Evolutionary conservation across 768 basidiomycete genomes (phyloP), one percentile per base, ranked within the genome.

Genomic region (Russula earlei): DNA sequence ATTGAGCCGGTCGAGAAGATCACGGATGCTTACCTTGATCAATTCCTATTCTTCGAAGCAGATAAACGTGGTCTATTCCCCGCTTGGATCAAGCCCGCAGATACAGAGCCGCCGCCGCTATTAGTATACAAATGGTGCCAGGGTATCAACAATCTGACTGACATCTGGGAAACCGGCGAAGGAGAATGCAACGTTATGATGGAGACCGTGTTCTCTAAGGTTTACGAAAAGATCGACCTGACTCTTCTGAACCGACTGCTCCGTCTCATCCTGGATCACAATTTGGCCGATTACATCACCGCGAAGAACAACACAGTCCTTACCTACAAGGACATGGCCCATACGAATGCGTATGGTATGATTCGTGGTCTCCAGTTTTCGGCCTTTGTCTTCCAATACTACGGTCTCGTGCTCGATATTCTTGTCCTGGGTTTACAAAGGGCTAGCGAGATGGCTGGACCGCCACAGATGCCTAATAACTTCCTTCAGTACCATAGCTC

Each of bases 1-100:
- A 98, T 99, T 60, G 96, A 99, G 68, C 96, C 96, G 0, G 92
- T 99, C 15, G 96, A 99, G 76, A 99, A 99, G 82, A 98, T 99
- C 62, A 98, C 96, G 25, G 96, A 98, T 70, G 96, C 96, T 34
- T 98, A 97, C 68, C 81, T 98, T 37, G 95, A 98, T 66, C 95
- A 98, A 72, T 98, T 96, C 83, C 71, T 99, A 52, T 96, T 92
- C 81, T 99, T 96, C 66, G 95, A 99, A 78, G 92, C 93, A 20
- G 96, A 99, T 73, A 98, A 98, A 70, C 87, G 96, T 64, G 91
- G 92, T 46, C 72, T 99, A 22, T 98, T 98, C 85, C 96, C 96
- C 11, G 84, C 92, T 1, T 99, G 96, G 95, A 96, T 99, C 69
- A 99, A 98, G 73, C 96, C 96, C 24, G 88, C 91, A 48, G 80